phyloP scores from a whole-genome alignment of 345 rosid genomes.

The Salix arbutifolia region DNA sequence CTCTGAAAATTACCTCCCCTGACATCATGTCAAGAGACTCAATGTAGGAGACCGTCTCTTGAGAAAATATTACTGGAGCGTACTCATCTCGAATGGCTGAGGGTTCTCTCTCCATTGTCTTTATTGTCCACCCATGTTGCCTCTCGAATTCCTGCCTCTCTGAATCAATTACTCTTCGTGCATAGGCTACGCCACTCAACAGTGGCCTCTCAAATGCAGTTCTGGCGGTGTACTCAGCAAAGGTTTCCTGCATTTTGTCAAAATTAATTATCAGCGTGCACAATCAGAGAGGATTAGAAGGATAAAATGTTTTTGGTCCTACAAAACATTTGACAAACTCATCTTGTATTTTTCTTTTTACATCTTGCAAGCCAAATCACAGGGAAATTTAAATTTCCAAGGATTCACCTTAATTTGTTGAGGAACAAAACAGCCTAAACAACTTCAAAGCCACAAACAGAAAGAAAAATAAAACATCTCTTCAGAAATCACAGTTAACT shows the following conservation, averaged over 20 bases:
- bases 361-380: slow-evolving; percentile 1
- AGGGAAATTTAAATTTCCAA: background rate
- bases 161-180: slow-evolving; percentile 57
- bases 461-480: background rate
- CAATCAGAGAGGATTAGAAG: background rate
- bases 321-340: background rate
- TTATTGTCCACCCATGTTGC: slow-evolving; percentile 80
- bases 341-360: background rate
- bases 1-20: slow-evolving; percentile 62
- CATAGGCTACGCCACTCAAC: slow-evolving; percentile 92
- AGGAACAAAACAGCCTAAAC: background rate
- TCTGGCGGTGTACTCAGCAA: slow-evolving; percentile 94
- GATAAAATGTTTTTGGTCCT: background rate
- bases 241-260: slow-evolving; percentile 63
- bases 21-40: slow-evolving; percentile 99
- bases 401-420: background rate
- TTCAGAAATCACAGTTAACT: background rate
- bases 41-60: slow-evolving; percentile 83
- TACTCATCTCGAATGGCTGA: slow-evolving; percentile 90
- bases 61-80: slow-evolving; percentile 93
- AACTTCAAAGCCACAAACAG: background rate
- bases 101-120: slow-evolving; percentile 82
- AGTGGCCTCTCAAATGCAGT: slow-evolving; percentile 94
- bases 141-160: slow-evolving; percentile 82
- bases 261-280: background rate